Evolutionary conservation across 2,329 filamentous ascomycete species (phyloP).

Genomic region (Cytospora schulzeri): DNA sequence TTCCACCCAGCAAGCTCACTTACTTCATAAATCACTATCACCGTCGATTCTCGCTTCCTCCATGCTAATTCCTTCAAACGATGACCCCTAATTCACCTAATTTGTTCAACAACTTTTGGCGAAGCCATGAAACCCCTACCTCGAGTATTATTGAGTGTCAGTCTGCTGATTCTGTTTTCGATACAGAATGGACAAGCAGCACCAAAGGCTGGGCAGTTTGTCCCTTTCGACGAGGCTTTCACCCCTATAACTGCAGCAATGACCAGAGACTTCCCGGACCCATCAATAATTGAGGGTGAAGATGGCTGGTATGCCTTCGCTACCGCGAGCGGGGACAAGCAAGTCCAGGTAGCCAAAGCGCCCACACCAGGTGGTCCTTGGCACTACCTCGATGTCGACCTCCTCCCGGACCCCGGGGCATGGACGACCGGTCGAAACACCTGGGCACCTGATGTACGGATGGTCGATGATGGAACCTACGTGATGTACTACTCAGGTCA

Average conservation of each 20-base stretch:
- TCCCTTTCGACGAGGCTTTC: slow-evolving; percentile 2
- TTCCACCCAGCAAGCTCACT: not conserved
- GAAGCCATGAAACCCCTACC: slow-evolving; percentile 16
- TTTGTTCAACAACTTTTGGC: not conserved
- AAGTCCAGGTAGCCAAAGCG: slow-evolving; percentile 57
- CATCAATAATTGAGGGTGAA: slow-evolving; percentile 49
- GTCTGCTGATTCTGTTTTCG: slow-evolving; percentile 15
- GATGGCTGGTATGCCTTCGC: slow-evolving; percentile 62
- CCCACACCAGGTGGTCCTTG: slow-evolving; percentile 50
- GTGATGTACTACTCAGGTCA: slow-evolving; percentile 63
- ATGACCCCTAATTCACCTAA: slow-evolving; percentile 1
- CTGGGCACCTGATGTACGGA: slow-evolving; percentile 64
- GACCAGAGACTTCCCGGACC: slow-evolving; percentile 54
- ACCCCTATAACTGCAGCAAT: slow-evolving; percentile 19
- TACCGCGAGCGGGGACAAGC: slow-evolving; percentile 51
- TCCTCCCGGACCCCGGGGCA: slow-evolving; percentile 49
- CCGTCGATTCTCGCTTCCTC: not conserved
- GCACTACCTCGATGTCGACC: slow-evolving; percentile 52
- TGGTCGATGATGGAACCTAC: slow-evolving; percentile 52
- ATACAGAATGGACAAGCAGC: slow-evolving; percentile 15
- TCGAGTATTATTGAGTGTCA: not conserved
- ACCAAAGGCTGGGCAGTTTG: slow-evolving; percentile 12
- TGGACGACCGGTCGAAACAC: slow-evolving; percentile 59
- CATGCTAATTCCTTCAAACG: not conserved
- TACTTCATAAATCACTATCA: not conserved